Conservation (phyloP, 352 stramenopile species). For the Pythium brassicae region DNA sequence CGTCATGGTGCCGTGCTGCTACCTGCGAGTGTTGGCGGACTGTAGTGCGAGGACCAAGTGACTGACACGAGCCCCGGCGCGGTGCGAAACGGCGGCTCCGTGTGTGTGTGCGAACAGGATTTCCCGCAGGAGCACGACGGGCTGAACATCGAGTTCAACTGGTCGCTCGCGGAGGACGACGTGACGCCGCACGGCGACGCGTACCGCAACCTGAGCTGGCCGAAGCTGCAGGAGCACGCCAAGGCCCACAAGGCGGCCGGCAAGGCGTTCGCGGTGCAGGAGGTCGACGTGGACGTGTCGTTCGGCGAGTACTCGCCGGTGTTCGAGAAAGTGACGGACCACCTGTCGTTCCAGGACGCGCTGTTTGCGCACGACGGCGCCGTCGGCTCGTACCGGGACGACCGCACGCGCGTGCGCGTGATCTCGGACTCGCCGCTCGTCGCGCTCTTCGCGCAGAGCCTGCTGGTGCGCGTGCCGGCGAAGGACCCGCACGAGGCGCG, state of each 20-base stretch:
- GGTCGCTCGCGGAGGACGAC: constrained; percentile 77
- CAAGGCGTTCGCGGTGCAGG: constrained; percentile 48
- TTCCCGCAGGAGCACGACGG: constrained; percentile 74
- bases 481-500: constrained; percentile 66
- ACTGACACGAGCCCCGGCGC: no score
- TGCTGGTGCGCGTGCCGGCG: constrained; percentile 63
- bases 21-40: no score
- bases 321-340: constrained; percentile 69
- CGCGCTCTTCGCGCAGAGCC: constrained; percentile 63
- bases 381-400: constrained; percentile 73
- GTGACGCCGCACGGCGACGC: constrained; percentile 74
- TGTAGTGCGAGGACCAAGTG: no score
- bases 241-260: constrained; percentile 65
- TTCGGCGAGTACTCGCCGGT: constrained; percentile 65
- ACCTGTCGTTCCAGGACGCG: constrained; percentile 49
- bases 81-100: no score
- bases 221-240: constrained; percentile 56
- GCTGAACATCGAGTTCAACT: constrained; percentile 86
- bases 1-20: constrained; percentile 34
- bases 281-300: constrained; percentile 62
- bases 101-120: constrained; percentile 26
- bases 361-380: constrained; percentile 76
- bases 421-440: constrained; percentile 76
- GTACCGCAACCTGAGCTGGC: constrained; percentile 72
- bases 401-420: constrained; percentile 69